Evolutionary conservation across 139 green algal species (phyloP).

Genomic region (Nannochloris sp.): DNA sequence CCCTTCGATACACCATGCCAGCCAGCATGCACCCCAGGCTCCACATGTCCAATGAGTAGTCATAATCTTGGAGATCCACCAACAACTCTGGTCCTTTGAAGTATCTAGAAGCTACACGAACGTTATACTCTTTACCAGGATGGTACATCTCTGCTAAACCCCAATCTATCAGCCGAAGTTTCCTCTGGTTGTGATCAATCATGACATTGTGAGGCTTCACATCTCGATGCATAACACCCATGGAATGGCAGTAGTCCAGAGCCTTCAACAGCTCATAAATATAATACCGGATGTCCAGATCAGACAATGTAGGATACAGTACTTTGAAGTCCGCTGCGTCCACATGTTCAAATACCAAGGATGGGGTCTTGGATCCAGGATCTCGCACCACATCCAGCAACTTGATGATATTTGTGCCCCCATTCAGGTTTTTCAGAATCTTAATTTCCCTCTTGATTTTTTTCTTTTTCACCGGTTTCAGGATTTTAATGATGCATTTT

Average conservation of each 20-base stretch:
- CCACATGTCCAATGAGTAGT: slow-evolving; percentile 98
- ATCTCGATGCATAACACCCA: slow-evolving; percentile 83
- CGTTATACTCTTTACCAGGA: slow-evolving; percentile 89
- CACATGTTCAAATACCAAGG: slow-evolving; percentile 95
- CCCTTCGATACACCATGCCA: slow-evolving; percentile 91
- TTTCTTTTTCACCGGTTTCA: slow-evolving; percentile 99
- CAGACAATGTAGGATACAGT: slow-evolving; percentile 90
- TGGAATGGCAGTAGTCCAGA: slow-evolving; percentile 90
- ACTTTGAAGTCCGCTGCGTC: slow-evolving; percentile 89
- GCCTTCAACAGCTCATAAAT: slow-evolving; percentile 94
- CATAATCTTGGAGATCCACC: slow-evolving; percentile 97
- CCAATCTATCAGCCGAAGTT: slow-evolving; percentile 98
- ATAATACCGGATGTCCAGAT: slow-evolving; percentile 98
- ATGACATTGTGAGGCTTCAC: slow-evolving; percentile 89
- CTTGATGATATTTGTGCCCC: slow-evolving; percentile 95
- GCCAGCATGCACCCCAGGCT: slow-evolving; percentile 71
- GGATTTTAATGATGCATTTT: slow-evolving; percentile 93
- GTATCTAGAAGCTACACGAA: slow-evolving; percentile 90
- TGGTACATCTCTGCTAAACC: slow-evolving; percentile 99
- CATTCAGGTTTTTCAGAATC: slow-evolving; percentile 93
- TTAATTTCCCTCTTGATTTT: slow-evolving; percentile 99
- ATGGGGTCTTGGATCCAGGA: slow-evolving; percentile 84
- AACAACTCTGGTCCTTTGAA: slow-evolving; percentile 98
- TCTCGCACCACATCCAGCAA: slow-evolving; percentile 94
- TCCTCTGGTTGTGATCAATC: slow-evolving; percentile 90